Conservation (phyloP, 495 filamentous ascomycete genomes). For the Penicillium ucsense region DNA sequence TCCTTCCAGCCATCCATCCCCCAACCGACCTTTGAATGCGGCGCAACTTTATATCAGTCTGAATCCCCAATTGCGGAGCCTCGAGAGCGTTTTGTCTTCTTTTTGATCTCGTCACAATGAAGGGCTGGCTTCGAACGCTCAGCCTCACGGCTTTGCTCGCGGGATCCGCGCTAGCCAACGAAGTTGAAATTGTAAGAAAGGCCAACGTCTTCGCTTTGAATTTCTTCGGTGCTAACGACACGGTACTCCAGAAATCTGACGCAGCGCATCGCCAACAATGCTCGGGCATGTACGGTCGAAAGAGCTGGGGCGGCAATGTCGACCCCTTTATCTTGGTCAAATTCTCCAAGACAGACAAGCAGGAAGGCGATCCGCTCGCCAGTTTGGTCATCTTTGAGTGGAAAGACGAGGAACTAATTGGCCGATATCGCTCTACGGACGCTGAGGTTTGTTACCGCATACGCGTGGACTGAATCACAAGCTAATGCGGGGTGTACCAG, state of each 20-base stretch:
- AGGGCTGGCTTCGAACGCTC: constrained; percentile 41
- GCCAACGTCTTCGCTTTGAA: not conserved
- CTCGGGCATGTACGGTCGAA: constrained; percentile 92
- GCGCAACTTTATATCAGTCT: constrained; percentile 2
- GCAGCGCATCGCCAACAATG: constrained; percentile 77
- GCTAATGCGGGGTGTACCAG: constrained; percentile 15
- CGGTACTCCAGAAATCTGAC: constrained; percentile 50
- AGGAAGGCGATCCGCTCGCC: constrained; percentile 59
- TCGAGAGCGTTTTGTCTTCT: constrained; percentile 16
- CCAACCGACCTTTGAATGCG: constrained; percentile 7
- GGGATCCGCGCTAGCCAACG: constrained; percentile 47
- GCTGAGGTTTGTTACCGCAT: constrained; percentile 20
- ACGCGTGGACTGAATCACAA: not conserved
- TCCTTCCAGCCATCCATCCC: constrained; percentile 5
- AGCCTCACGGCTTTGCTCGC: constrained; percentile 41
- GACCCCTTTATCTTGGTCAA: constrained; percentile 84
- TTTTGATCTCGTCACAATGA: constrained; percentile 30
- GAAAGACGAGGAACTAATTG: constrained; percentile 72
- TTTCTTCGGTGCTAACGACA: too few species aligned
- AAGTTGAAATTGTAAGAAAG: constrained; percentile 52
- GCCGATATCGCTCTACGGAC: constrained; percentile 31
- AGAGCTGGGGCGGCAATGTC: constrained; percentile 76
- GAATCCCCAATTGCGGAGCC: constrained; percentile 17
- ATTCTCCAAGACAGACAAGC: constrained; percentile 53
- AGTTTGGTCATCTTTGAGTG: constrained; percentile 93